phyloP scores from a whole-genome alignment of 331 rosid genomes.

The Malus hybrid region DNA sequence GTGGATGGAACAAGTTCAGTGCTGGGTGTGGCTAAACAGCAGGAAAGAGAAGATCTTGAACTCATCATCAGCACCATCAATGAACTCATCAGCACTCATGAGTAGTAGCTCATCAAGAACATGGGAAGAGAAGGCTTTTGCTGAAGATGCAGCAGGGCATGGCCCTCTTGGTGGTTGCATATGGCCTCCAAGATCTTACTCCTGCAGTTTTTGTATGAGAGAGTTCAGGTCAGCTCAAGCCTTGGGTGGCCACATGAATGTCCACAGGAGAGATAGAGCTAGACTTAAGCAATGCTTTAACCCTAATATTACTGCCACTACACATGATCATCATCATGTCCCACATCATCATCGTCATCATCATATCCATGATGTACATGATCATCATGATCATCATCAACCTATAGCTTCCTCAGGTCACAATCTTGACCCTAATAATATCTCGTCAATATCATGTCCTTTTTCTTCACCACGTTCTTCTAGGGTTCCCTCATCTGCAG shows the following conservation, averaged over 20 bases:
- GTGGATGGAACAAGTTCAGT: conserved; percentile 20
- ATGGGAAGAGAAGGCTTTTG: conserved; percentile 92
- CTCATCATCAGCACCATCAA: conserved; percentile 16
- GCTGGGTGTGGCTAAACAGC: conserved; percentile 17
- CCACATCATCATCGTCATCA: background rate
- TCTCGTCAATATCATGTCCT: background rate
- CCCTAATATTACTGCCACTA: background rate
- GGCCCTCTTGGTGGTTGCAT: conserved; percentile 42
- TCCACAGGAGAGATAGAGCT: conserved; percentile 84
- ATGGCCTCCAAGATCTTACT: conserved; percentile 90
- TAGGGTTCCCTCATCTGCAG: conserved; percentile 25
- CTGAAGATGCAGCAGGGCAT: conserved; percentile 54
- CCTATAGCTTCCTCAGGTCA: background rate
- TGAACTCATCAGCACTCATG: conserved; percentile 14
- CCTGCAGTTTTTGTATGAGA: conserved; percentile 72
- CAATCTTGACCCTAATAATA: background rate
- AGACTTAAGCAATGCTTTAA: conserved; percentile 51
- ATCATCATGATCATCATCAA: background rate
- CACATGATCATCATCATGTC: background rate
- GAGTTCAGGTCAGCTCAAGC: conserved; percentile 96
- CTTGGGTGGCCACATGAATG: conserved; percentile 97
- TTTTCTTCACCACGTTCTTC: conserved; percentile 5
- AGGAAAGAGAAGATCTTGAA: conserved; percentile 8
- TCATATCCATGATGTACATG: background rate
- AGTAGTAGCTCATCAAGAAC: conserved; percentile 12